Evolutionary conservation across 2,329 filamentous ascomycete genomes (phyloP).

Genomic region (Aureobasidium leucospermi): DNA sequence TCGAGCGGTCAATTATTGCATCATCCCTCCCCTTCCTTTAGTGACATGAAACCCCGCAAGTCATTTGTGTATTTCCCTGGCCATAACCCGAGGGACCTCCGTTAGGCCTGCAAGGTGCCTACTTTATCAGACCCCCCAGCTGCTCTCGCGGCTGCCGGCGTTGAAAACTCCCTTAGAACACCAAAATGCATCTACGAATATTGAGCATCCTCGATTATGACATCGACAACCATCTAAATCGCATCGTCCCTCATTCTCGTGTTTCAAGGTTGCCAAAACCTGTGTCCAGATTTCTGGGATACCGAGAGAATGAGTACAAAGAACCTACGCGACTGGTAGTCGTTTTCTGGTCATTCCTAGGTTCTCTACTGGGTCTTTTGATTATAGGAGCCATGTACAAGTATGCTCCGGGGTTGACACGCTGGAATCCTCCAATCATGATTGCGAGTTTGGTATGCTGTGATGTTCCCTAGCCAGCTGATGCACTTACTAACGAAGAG

Average conservation of each 20-base stretch:
- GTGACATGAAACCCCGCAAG: constrained; percentile 5
- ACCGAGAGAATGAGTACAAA: constrained; percentile 30
- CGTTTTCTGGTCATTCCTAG: constrained; percentile 36
- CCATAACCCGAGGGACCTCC: not conserved
- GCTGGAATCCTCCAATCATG: constrained; percentile 35
- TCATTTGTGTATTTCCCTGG: not conserved
- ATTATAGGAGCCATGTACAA: constrained; percentile 36
- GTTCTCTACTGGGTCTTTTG: constrained; percentile 37
- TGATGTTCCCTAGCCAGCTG: not conserved
- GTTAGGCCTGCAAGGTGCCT: not conserved
- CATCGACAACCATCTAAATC: constrained; percentile 71
- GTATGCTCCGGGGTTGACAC: constrained; percentile 30
- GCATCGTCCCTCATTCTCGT: constrained; percentile 57
- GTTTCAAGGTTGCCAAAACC: constrained; percentile 57
- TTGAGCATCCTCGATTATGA: constrained; percentile 50
- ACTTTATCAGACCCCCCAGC: not conserved
- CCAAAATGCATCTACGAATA: constrained; percentile 9
- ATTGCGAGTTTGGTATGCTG: constrained; percentile 36
- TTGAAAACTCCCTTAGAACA: not conserved
- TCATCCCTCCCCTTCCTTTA: not conserved
- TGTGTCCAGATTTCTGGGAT: constrained; percentile 58
- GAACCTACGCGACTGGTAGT: constrained; percentile 36
- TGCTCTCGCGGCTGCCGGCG: not conserved
- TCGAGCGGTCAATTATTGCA: not conserved
- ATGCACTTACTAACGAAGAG: not conserved